phyloP scores from a whole-genome alignment of 2,329 filamentous ascomycete species.

The Fusarium sp. region DNA sequence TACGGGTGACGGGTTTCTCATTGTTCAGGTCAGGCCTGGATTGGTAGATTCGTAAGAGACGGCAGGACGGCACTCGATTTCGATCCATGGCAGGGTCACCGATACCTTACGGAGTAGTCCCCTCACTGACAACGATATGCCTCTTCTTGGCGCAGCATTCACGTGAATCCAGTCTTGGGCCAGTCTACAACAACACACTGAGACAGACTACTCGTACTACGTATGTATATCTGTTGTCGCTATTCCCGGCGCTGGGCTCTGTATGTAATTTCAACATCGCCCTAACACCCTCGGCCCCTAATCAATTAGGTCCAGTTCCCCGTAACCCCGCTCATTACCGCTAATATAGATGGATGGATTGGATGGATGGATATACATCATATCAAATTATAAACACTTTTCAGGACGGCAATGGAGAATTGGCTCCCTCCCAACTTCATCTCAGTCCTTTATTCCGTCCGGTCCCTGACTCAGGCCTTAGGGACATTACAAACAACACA shows the following conservation, averaged over 20 bases:
- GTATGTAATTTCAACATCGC: constrained; percentile 11
- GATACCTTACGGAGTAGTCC: not conserved
- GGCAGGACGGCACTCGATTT: not conserved
- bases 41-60: constrained; percentile 23
- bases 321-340: constrained; percentile 1
- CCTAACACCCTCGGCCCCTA: constrained; percentile 4
- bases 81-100: not conserved
- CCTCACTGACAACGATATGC: not conserved
- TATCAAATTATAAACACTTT: constrained; percentile 1
- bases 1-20: constrained; percentile 3
- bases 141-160: constrained; percentile 8
- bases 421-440: constrained; percentile 35
- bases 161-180: constrained; percentile 6
- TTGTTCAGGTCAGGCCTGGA: constrained; percentile 28
- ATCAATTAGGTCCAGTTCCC: not conserved
- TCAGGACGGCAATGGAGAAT: not conserved
- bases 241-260: not conserved
- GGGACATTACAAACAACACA: not conserved
- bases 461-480: constrained; percentile 4
- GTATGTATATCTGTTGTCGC: not conserved
- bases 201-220: too few species aligned
- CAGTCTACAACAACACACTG: not conserved
- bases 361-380: not conserved
- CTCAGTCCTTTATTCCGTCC: constrained; percentile 9
- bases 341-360: not conserved